These are phyloP conservation scores for Fusarium xyrophilum DNA, from an alignment of 2,329 filamentous ascomycete genomes.

Conservation along the genomic window DNA sequence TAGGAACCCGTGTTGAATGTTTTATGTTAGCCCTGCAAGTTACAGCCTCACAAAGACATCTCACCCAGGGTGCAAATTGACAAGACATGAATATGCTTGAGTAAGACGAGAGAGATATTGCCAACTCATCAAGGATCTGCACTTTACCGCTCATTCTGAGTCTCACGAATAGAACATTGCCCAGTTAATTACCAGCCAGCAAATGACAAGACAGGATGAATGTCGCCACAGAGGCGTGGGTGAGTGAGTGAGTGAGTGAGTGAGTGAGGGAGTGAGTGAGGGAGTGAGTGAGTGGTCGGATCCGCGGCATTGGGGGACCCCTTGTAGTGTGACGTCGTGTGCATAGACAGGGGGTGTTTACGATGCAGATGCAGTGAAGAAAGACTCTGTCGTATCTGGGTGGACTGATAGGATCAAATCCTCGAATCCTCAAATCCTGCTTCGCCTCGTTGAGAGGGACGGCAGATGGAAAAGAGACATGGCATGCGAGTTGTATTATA, in stretches of 20 bases:
- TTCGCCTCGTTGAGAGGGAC: background rate
- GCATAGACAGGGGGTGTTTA: background rate
- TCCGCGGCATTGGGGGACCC: conserved; percentile 16
- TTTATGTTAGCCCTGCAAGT: background rate
- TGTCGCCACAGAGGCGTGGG: background rate
- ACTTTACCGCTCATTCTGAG: conserved; percentile 3
- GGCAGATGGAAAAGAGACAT: background rate
- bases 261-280: background rate
- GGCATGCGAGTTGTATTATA: background rate
- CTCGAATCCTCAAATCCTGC: background rate
- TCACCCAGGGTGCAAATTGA: background rate
- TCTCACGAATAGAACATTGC: background rate
- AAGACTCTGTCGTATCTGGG: background rate
- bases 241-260: background rate
- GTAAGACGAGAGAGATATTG: conserved; percentile 6
- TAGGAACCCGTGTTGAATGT: conserved; percentile 10
- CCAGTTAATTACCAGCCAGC: background rate
- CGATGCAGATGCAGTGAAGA: background rate
- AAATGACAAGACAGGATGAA: conserved; percentile 12
- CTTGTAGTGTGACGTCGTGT: conserved; percentile 3
- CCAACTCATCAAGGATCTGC: conserved; percentile 9
- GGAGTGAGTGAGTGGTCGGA: background rate
- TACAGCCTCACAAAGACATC: background rate
- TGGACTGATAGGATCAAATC: background rate
- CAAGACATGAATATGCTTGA: background rate